Conservation (phyloP, 2,329 filamentous ascomycete genomes). For the Aspergillus sclerotialis region DNA sequence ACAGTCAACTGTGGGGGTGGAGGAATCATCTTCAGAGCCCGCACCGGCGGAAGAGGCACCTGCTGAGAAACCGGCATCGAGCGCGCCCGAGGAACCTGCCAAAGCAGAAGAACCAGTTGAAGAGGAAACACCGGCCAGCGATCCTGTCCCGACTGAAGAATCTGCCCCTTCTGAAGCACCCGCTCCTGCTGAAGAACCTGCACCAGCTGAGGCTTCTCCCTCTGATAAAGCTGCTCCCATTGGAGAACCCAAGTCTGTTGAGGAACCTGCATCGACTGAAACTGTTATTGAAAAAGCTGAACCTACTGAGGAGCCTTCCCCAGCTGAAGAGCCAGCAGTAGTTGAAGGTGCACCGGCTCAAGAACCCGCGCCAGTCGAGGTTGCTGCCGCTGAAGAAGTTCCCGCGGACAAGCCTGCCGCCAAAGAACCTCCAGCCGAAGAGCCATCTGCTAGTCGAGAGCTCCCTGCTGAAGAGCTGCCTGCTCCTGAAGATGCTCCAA, state of each 20-base stretch:
- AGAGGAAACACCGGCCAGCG: slow-evolving; percentile 11
- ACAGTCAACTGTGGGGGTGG: not conserved
- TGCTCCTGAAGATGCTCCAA: slow-evolving; percentile 3
- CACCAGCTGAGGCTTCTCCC: slow-evolving; percentile 7
- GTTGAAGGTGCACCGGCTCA: slow-evolving; percentile 10
- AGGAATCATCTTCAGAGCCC: slow-evolving; percentile 3
- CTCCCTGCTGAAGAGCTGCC: slow-evolving; percentile 4
- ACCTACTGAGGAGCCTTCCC: slow-evolving; percentile 6
- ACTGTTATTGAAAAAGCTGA: slow-evolving; percentile 10
- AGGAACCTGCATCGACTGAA: slow-evolving; percentile 7
- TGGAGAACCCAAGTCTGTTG: slow-evolving; percentile 9
- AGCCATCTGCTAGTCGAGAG: slow-evolving; percentile 1
- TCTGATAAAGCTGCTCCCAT: slow-evolving; percentile 9
- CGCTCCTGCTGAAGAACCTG: slow-evolving; percentile 9
- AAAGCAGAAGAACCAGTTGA: not conserved
- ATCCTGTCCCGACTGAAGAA: slow-evolving; percentile 6
- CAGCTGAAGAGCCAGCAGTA: slow-evolving; percentile 9
- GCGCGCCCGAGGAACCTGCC: slow-evolving; percentile 8
- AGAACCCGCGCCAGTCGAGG: slow-evolving; percentile 6
- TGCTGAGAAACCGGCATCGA: slow-evolving; percentile 10
- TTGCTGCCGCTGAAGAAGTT: slow-evolving; percentile 11
- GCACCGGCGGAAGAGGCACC: slow-evolving; percentile 1
- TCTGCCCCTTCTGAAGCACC: slow-evolving; percentile 9
- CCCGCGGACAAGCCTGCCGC: slow-evolving; percentile 2
- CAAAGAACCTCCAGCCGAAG: slow-evolving; percentile 8